Conservation (phyloP, 345 rosid species). For the Hirschfeldia incana region DNA sequence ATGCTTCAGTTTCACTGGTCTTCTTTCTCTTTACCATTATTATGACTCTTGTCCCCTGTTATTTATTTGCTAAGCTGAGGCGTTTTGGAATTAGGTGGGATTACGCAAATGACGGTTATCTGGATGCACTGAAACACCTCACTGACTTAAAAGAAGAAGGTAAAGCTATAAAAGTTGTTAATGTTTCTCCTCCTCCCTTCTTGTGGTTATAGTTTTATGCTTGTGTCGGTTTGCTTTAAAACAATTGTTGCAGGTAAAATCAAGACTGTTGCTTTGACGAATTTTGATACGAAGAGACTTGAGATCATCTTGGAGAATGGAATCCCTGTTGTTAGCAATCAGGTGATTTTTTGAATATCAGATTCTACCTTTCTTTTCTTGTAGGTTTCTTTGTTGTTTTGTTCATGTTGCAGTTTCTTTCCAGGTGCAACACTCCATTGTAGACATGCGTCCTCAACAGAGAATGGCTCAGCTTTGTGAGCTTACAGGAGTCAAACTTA, state of each 20-base stretch:
- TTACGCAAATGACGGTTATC: slow-evolving; percentile 82
- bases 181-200: slow-evolving; percentile 2
- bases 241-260: slow-evolving; percentile 58
- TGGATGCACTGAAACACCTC: slow-evolving; percentile 84
- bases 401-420: slow-evolving; percentile 17
- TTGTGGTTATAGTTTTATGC: neutral
- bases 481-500: slow-evolving; percentile 88
- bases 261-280: slow-evolving; percentile 89
- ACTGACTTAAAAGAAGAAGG: slow-evolving; percentile 93
- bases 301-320: slow-evolving; percentile 80
- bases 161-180: slow-evolving; percentile 13
- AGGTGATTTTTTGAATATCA: slow-evolving; percentile 45
- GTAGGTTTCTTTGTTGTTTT: neutral
- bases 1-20: slow-evolving; percentile 99
- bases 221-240: neutral
- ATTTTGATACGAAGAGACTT: slow-evolving; percentile 88
- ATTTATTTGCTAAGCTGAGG: neutral
- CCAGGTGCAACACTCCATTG: slow-evolving; percentile 94
- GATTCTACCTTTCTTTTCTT: neutral
- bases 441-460: slow-evolving; percentile 96
- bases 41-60: neutral
- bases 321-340: slow-evolving; percentile 95
- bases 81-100: slow-evolving; percentile 73
- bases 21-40: neutral
- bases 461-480: slow-evolving; percentile 94